A percentile compares a stretch with the other conserved stretches of the same genome.
These are phyloP conservation scores for Calocybe gangraenosa DNA, from an alignment of 768 basidiomycete genomes.

Conservation along the genomic window DNA sequence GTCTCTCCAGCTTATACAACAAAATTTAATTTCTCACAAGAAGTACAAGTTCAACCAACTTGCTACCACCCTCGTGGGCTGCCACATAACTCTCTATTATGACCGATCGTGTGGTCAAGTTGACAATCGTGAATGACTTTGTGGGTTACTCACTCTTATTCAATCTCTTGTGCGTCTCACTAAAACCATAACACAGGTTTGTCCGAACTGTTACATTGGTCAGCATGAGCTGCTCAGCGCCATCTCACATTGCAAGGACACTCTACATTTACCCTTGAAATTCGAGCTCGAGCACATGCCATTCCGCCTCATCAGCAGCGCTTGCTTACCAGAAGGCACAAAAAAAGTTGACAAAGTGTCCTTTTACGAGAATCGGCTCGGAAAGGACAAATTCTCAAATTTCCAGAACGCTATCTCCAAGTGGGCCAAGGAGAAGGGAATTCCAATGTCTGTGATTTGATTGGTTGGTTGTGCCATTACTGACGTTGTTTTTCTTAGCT, in stretches of 20 bases:
- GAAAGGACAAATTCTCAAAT: constrained; percentile 42
- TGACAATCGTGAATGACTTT: constrained; percentile 48
- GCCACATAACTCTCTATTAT: constrained; percentile 20
- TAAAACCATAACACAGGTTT: constrained; percentile 29
- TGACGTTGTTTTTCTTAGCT: constrained; percentile 28
- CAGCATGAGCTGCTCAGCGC: constrained; percentile 51
- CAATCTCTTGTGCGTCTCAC: background rate
- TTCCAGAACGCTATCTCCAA: constrained; percentile 41
- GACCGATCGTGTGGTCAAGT: constrained; percentile 40
- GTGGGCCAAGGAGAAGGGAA: constrained; percentile 53
- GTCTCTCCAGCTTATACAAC: constrained; percentile 2
- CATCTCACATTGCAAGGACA: constrained; percentile 43
- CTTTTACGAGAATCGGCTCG: constrained; percentile 44
- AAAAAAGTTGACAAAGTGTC: constrained; percentile 36
- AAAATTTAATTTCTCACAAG: constrained; percentile 5
- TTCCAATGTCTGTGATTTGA: constrained; percentile 45
- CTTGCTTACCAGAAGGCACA: constrained; percentile 30
- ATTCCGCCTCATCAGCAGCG: constrained; percentile 40
- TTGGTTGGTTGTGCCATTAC: constrained; percentile 6
- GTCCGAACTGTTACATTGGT: constrained; percentile 49
- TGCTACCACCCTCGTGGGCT: constrained; percentile 4
- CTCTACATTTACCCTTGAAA: constrained; percentile 39
- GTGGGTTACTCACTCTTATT: constrained; percentile 21
- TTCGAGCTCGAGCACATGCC: constrained; percentile 53
- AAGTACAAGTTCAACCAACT: background rate